phyloP scores from a whole-genome alignment of 2,329 filamentous ascomycete species.

The Colletotrichum simmondsii region DNA sequence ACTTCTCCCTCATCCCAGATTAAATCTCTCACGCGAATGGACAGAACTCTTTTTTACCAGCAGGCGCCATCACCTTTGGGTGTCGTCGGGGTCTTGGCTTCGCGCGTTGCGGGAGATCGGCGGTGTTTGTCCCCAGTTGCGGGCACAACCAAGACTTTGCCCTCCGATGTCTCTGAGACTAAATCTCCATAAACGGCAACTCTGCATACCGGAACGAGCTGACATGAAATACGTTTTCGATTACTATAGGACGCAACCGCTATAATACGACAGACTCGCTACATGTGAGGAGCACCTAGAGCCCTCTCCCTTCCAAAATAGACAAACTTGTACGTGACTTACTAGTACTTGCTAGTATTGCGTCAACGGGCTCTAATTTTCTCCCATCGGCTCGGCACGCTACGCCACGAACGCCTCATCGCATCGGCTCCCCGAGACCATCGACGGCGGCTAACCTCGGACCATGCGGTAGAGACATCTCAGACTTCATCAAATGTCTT shows the following conservation, averaged over 20 bases:
- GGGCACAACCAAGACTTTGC: not conserved
- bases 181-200: not conserved
- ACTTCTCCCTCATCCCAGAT: not conserved
- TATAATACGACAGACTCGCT: not conserved
- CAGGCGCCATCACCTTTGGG: not conserved
- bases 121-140: constrained; percentile 5
- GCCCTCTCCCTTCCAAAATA: not conserved
- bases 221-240: not conserved
- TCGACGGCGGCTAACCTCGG: not conserved
- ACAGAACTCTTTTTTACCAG: not conserved
- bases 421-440: not conserved
- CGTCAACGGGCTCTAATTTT: constrained; percentile 11
- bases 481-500: not conserved
- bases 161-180: not conserved
- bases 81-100: not conserved
- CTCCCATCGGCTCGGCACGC: constrained; percentile 12
- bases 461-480: not conserved
- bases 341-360: not conserved
- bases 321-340: not conserved
- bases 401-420: not conserved
- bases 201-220: not conserved
- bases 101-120: constrained; percentile 9
- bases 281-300: not conserved
- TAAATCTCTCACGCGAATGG: not conserved
- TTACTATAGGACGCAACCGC: not conserved